Conservation (phyloP, 2,329 filamentous ascomycete genomes). For the Colletotrichum siamense region DNA sequence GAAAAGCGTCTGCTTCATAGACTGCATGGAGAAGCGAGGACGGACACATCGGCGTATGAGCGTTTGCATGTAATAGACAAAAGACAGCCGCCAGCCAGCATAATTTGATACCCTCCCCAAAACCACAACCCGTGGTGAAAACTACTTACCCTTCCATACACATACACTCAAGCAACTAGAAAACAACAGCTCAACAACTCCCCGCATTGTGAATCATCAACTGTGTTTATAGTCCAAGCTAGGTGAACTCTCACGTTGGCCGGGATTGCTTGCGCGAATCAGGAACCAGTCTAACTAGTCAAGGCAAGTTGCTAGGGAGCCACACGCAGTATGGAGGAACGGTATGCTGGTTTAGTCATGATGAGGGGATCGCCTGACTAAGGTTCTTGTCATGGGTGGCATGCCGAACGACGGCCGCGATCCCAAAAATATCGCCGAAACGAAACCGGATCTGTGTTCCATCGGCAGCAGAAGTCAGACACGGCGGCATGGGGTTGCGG, state of each 20-base stretch:
- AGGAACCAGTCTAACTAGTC: background rate
- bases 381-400: background rate
- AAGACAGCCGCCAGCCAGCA: background rate
- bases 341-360: background rate
- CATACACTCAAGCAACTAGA: background rate
- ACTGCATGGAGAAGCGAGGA: background rate
- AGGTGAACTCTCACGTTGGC: background rate
- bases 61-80: background rate
- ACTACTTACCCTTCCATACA: background rate
- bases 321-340: background rate
- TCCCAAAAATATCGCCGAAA: background rate
- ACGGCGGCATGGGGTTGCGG: background rate
- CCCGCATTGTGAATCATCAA: background rate
- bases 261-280: background rate
- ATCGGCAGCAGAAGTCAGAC: background rate
- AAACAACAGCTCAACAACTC: background rate
- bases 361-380: background rate
- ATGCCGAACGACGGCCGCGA: background rate
- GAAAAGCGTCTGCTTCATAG: background rate
- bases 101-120: background rate
- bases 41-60: background rate
- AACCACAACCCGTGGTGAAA: background rate
- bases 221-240: background rate
- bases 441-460: background rate
- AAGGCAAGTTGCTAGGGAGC: background rate